Percentiles rank a stretch among this genome's conserved stretches.
phyloP scores from a whole-genome alignment of 345 rosid species.

The Eutrema heterophyllum region DNA sequence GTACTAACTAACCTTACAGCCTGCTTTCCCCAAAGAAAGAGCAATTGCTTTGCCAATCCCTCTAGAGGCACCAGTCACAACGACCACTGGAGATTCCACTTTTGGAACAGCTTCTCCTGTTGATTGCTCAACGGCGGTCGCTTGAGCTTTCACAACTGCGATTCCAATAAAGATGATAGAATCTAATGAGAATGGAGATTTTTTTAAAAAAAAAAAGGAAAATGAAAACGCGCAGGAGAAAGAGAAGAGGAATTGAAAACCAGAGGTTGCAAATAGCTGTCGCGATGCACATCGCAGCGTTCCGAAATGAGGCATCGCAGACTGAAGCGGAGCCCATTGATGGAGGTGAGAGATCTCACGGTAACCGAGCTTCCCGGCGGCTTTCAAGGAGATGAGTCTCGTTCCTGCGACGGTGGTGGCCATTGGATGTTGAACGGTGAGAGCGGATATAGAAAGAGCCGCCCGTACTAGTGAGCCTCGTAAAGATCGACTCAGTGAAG shows the following conservation, averaged over 20 bases:
- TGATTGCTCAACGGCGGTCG: constrained; percentile 50
- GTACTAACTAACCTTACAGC: constrained; percentile 47
- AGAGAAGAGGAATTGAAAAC: constrained; percentile 28
- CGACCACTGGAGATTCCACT: constrained; percentile 75
- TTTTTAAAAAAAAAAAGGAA: neutral
- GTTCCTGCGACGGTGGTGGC: constrained; percentile 60
- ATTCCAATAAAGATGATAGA: neutral
- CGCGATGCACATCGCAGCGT: constrained; percentile 42
- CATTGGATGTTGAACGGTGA: constrained; percentile 28
- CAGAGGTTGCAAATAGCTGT: constrained; percentile 45
- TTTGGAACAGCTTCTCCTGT: constrained; percentile 38
- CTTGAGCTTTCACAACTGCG: constrained; percentile 65
- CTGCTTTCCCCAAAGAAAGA: constrained; percentile 82
- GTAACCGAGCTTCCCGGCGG: constrained; percentile 34
- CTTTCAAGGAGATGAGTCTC: constrained; percentile 43
- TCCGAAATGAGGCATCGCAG: constrained; percentile 31
- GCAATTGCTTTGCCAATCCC: constrained; percentile 97
- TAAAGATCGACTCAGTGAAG: constrained; percentile 15
- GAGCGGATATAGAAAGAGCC: neutral
- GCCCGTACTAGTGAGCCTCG: constrained; percentile 15
- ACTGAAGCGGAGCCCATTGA: constrained; percentile 48
- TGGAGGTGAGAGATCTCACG: constrained; percentile 38
- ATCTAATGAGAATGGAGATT: neutral
- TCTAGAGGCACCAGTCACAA: constrained; percentile 97
- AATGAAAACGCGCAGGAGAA: neutral